A percentile compares a stretch with the other conserved stretches of the same genome.
Conservation (phyloP, 306 rosid species). For the Cucumis cinereus region DNA sequence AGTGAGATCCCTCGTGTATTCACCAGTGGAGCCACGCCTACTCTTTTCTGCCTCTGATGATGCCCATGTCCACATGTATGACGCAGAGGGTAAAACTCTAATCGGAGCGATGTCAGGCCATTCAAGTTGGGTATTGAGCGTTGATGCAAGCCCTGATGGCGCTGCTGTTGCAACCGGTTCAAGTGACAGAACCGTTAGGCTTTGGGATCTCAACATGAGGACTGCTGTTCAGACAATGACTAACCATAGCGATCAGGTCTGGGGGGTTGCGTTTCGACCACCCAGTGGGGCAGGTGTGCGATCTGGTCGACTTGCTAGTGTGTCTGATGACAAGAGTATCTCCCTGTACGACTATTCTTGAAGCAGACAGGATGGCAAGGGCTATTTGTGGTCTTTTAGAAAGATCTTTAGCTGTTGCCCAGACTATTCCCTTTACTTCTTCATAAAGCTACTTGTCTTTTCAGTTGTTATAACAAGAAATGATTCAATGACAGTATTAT, state of each 20-base stretch:
- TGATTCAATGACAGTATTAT: not conserved
- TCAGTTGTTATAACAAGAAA: not conserved
- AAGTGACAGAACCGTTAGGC: conserved; percentile 85
- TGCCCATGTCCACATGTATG: conserved; percentile 83
- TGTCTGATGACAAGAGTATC: conserved; percentile 91
- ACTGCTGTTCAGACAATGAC: conserved; percentile 93
- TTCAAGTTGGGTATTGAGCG: conserved; percentile 74
- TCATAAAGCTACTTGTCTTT: not conserved
- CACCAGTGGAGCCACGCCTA: conserved; percentile 68
- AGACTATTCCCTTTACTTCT: not conserved
- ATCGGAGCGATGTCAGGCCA: conserved; percentile 90
- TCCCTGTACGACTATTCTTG: conserved; percentile 77
- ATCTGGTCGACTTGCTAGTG: conserved; percentile 79
- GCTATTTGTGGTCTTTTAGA: not conserved
- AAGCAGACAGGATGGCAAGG: conserved; percentile 7
- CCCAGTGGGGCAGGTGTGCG: conserved; percentile 48
- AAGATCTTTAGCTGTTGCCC: not conserved
- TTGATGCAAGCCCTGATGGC: conserved; percentile 91
- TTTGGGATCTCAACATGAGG: conserved; percentile 86
- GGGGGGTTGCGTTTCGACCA: conserved; percentile 94
- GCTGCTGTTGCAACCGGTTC: conserved; percentile 86
- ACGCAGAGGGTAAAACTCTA: conserved; percentile 72
- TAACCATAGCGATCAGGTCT: conserved; percentile 89
- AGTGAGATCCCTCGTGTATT: conserved; percentile 77
- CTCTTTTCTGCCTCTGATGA: conserved; percentile 89